Evolutionary conservation across 2,329 filamentous ascomycete species (phyloP), one percentile per base, ranked within the genome.

Genomic region (Mycocentrospora acerina): DNA sequence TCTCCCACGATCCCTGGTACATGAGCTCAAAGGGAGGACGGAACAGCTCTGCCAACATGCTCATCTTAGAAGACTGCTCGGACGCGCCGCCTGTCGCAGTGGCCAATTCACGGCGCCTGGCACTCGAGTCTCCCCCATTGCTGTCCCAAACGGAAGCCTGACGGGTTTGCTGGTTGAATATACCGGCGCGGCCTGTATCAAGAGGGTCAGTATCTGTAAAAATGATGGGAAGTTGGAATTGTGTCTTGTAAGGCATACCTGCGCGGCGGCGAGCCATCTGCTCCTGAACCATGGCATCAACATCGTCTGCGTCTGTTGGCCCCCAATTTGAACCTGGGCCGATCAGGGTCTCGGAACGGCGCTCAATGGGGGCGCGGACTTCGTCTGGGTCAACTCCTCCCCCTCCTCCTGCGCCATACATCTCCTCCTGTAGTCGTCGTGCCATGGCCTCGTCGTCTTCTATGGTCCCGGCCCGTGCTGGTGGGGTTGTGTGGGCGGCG

Each of bases 371-470:
- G 32, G 93, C 93, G 59, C 93, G 79, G 37, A 98, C 84, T 76
- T 85, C 53, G 83, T 83, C 25, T 36, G 53, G 34, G 9, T n/a
- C n/a, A n/a, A n/a, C n/a, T n/a, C 19, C 43, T 15, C 64, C 63
- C 32, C 64, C 57, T 45, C 71, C 71, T n/a, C 52, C 35, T n/a
- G 46, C 55, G 24, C 79, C 78, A 57, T 96, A 97, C 61, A 95
- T 79, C 68, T 98, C 90, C 60, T 98, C 87, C 66, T 98, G 93
- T 43, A 98, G 68, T 40, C 88, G 81, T 65, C 90, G 82, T 6
- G 93, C 93, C 83, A 97, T 91, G 29, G 88, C 90, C 35, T 89
- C 90, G 59, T 98, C 93, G 58, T 95, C 90, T 48, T 96, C 90
- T 51, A 86, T 81, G 5, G 19, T 9, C 19, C 19, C 19, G 32